Base-by-base conservation (phyloP, 2,329 filamentous ascomycete genomes). In the Graphiopsis chlorocephala region DNA sequence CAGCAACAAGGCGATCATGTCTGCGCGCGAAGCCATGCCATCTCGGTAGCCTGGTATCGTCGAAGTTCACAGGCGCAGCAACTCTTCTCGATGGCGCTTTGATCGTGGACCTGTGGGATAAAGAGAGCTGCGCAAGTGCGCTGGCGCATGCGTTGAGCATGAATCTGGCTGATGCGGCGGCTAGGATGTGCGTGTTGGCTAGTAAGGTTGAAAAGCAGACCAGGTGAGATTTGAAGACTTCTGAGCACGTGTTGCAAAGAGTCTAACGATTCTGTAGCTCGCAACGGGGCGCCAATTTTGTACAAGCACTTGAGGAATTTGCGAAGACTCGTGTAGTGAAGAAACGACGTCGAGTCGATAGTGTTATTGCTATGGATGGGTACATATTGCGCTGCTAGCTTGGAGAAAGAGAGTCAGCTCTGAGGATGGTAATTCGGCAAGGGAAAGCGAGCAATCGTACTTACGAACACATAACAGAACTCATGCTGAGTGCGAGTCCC, bases 31-130 rank as follows among this genome's bases (percentile, higher is more conserved):
- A 53, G 20, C 15, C 11, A 52, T 26, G 74, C 88, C 91, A n/a
- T 60, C 91, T 97, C 74, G 93, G 93, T 63, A 90, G 92, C 67
- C 89, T 97, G 85, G 92, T 97, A 63, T 85, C 97, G 28, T 97
- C 93, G 52, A 93, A 97, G 76, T 97, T 97, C 74, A 92, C 93
- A 0, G 93, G 93, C 35, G 93, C 93, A 11, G 93, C 93, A 0
- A 93, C 97, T 78, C 94, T 90, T 67, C 83, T 97, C 64, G 96
- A 95, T 70, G 93, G 93, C 66, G 92, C 90, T 72, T 83, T 97
- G 60, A 93, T 97, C 61, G 91, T 97, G 73, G 97, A 97, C 78
- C 93, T 93, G 1, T 97, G 93, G 93, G 97, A 97, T 77, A 96
- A 92, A 0, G 92, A 97, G 74, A 93, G 97, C 77, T 82, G 97